These are phyloP conservation scores for Trichoderma asperelloides DNA, from an alignment of 495 filamentous ascomycete genomes.

Conservation along the genomic window DNA sequence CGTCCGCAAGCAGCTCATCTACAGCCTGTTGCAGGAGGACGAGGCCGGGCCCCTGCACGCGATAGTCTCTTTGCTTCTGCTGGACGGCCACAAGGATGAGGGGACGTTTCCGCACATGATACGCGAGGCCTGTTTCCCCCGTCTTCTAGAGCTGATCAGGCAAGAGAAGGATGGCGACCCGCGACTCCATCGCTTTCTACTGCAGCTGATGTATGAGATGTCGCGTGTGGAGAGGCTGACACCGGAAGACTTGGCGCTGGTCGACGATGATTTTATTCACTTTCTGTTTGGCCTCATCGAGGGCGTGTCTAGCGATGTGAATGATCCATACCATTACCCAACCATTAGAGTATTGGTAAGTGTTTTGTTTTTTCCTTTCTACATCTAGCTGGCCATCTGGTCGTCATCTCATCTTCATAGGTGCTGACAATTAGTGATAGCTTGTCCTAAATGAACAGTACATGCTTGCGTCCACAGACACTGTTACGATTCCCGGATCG, in stretches of 20 bases:
- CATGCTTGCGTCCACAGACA: constrained; percentile 65
- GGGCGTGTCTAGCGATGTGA: constrained; percentile 74
- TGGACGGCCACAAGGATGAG: constrained; percentile 77
- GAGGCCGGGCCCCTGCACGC: constrained; percentile 67
- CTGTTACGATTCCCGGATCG: constrained; percentile 43
- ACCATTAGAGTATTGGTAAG: constrained; percentile 85
- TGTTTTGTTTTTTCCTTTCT: constrained; percentile 10
- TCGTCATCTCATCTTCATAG: neutral
- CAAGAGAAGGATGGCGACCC: constrained; percentile 49
- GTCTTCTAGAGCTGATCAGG: constrained; percentile 73
- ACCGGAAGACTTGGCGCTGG: constrained; percentile 63
- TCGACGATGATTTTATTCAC: constrained; percentile 78
- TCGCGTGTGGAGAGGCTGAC: constrained; percentile 80
- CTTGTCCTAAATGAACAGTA: constrained; percentile 97
- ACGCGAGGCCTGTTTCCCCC: constrained; percentile 70
- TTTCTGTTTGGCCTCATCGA: constrained; percentile 88
- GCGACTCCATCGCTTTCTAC: constrained; percentile 66
- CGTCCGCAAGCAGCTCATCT: constrained; percentile 86
- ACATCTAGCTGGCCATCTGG: neutral
- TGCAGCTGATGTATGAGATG: constrained; percentile 96
- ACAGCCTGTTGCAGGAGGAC: constrained; percentile 87
- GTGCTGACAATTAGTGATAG: constrained; percentile 33
- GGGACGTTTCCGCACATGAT: constrained; percentile 78
- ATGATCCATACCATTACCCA: constrained; percentile 94
- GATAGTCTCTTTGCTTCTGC: constrained; percentile 79